Evolutionary conservation across 371 early-diverging fungal species (phyloP), one percentile per base, ranked within the genome.

Genomic region (Rhizomucor miehei): DNA sequence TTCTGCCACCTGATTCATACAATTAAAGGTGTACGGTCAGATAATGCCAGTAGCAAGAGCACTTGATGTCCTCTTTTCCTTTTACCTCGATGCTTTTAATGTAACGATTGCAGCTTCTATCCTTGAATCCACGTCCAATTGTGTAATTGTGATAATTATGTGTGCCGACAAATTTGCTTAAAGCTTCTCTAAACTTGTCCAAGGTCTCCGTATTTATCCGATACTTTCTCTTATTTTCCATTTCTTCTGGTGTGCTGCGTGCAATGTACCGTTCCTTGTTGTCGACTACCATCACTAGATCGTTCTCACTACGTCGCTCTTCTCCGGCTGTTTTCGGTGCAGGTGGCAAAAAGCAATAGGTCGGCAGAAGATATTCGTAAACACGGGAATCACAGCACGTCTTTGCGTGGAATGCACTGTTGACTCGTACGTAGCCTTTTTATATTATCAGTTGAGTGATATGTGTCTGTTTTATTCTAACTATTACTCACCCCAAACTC

Each of bases 141-240:
- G 99, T 99, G 71, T 92, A 99, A 72, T 99, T 99, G 70, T 96
- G 94, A 71, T 83, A 99, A 55, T 97, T 93, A 62, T 94, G 87
- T 4, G 98, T 93, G 12, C 99, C 99, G 41, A 80, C 73, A 71
- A 91, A 99, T 36, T 52, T 66, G 5, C 66, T 65, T 53, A 99
- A 71, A 12, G 89, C 86, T 23, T 73, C 62, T 25, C 86, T 68
- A 20, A 99, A 85, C 25, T 60, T 70, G 38, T 78, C 77, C 14
- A 95, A 68, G 48, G 73, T 69, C 9, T 85, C 86, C 1, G 60
- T 46, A 3, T 75, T 52, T 36, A 89, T 83, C 23, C 97, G 71
- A 61, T 84, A 95, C 6, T 47, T 67, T 8, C 86, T 67, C 60
- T 67, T 74, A 51, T 58, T 64, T 8, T 45, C 56, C 66, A 86